Evolutionary conservation across 2,329 filamentous ascomycete species (phyloP).

Genomic region (Pseudohalonectria lignicola): DNA sequence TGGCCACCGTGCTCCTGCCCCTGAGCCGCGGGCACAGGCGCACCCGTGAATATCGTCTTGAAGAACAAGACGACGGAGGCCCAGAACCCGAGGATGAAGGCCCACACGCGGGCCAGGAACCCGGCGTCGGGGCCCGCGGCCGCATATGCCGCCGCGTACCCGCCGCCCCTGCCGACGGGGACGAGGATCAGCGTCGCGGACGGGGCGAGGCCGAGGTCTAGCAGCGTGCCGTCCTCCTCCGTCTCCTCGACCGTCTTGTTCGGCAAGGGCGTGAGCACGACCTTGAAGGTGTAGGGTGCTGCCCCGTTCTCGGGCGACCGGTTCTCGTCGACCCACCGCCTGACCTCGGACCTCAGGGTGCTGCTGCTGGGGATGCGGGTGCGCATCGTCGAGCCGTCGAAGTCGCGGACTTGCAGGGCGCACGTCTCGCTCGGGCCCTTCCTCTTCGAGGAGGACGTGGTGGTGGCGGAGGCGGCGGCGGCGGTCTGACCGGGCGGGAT

Average conservation of each 20-base stretch:
- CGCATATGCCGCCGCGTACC: slow-evolving; percentile 28
- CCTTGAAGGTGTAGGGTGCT: slow-evolving; percentile 71
- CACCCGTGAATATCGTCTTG: slow-evolving; percentile 10
- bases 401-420: slow-evolving; percentile 67
- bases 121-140: slow-evolving; percentile 9
- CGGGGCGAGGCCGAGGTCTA: slow-evolving; percentile 62
- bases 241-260: slow-evolving; percentile 62
- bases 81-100: slow-evolving; percentile 16
- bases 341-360: slow-evolving; percentile 55
- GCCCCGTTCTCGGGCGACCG: slow-evolving; percentile 31
- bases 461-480: slow-evolving; percentile 17
- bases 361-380: slow-evolving; percentile 55
- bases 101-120: slow-evolving; percentile 21
- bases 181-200: slow-evolving; percentile 76
- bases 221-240: slow-evolving; percentile 61
- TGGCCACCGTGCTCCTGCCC: slow-evolving; percentile 4
- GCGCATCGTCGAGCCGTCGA: slow-evolving; percentile 74
- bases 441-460: slow-evolving; percentile 11
- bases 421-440: slow-evolving; percentile 24
- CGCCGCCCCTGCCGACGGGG: slow-evolving; percentile 56
- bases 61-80: slow-evolving; percentile 17
- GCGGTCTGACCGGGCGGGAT: slow-evolving; percentile 7
- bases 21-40: slow-evolving; percentile 4
- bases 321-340: slow-evolving; percentile 64
- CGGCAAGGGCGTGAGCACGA: slow-evolving; percentile 68